Evolutionary conservation across 108 stramenopile species (phyloP), one percentile per base, ranked within the genome.

Genomic region (Cyclotella kingstonii): DNA sequence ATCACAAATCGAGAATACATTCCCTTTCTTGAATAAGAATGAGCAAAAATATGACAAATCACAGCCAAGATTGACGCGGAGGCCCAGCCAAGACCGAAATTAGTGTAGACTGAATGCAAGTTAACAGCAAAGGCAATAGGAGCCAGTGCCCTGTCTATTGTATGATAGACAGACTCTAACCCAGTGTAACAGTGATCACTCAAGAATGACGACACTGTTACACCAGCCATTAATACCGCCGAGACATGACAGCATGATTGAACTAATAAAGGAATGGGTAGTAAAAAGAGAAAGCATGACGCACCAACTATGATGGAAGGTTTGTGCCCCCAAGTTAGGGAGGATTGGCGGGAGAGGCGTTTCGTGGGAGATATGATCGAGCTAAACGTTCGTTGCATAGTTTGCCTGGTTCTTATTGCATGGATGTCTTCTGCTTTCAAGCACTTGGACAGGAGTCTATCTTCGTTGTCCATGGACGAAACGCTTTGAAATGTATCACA

Each of bases 151-250:
- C 65, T 71, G 39, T 77, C 76, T n/a, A 77, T 6, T 1, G 44
- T 29, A 39, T 77, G 68, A 11, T 55, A 57, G 5, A 39, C 58
- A 10, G 76, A 77, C 36, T 77, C 76, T 1, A 77, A n/a, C 1
- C 76, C 76, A 29, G 70, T 77, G 26, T 72, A 77, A 14, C 66
- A 64, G 22, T 77, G 70, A 72, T 77, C 76, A 44, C 70, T 71
- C 19, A 71, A 39, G 42, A 58, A 77, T 28, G 70, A 72, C 5
- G 76, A 55, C 4, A 72, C 43, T 0, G 76, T 59, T 1, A 77
- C 76, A 3, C 17, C 18, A 11, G 38, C 34, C 0, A 77, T 43
- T 9, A 68, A 44, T 3, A 30, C 28, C 18, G 76, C 76, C 8
- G 76, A 53, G 26, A 52, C 15, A 14, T 30, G 51, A 44, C 39